phyloP scores from a whole-genome alignment of 2,329 filamentous ascomycete species.

The Aspergillus thermomutatus region DNA sequence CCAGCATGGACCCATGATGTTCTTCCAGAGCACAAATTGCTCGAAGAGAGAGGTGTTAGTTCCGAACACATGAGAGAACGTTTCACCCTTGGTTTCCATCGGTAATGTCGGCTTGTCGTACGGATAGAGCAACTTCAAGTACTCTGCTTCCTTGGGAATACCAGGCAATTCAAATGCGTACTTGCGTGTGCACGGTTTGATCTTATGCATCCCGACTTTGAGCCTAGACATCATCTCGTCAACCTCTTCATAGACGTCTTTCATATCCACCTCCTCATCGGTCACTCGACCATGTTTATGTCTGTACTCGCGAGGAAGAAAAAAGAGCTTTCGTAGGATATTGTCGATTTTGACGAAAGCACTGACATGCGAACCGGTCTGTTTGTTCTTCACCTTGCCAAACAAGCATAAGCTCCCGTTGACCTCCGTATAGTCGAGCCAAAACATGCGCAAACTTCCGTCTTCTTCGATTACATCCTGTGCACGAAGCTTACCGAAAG shows the following conservation, averaged over 20 bases:
- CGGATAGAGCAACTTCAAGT: constrained; percentile 93
- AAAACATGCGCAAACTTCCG: constrained; percentile 90
- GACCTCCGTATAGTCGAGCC: constrained; percentile 92
- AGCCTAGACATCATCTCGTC: constrained; percentile 83
- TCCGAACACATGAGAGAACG: constrained; percentile 91
- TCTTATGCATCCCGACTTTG: constrained; percentile 85
- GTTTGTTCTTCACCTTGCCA: constrained; percentile 91
- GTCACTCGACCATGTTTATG: constrained; percentile 63
- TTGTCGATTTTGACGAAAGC: constrained; percentile 97
- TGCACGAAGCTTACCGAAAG: constrained; percentile 75
- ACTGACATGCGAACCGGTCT: constrained; percentile 73
- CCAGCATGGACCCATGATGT: constrained; percentile 99
- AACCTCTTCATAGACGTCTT: constrained; percentile 85
- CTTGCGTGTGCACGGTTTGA: constrained; percentile 83
- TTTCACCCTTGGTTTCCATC: constrained; percentile 71
- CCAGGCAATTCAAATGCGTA: constrained; percentile 91
- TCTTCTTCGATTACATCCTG: constrained; percentile 90
- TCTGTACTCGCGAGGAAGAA: constrained; percentile 72
- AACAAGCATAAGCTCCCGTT: constrained; percentile 91
- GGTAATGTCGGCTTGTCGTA: constrained; percentile 78
- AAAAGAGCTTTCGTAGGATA: constrained; percentile 86
- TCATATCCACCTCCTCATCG: constrained; percentile 76
- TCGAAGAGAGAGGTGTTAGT: constrained; percentile 92
- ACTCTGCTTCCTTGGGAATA: constrained; percentile 84
- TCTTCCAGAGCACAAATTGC: constrained; percentile 98